These are phyloP conservation scores for Candida ponderosae DNA, from an alignment of 805 yeast genomes.

Conservation along the genomic window DNA sequence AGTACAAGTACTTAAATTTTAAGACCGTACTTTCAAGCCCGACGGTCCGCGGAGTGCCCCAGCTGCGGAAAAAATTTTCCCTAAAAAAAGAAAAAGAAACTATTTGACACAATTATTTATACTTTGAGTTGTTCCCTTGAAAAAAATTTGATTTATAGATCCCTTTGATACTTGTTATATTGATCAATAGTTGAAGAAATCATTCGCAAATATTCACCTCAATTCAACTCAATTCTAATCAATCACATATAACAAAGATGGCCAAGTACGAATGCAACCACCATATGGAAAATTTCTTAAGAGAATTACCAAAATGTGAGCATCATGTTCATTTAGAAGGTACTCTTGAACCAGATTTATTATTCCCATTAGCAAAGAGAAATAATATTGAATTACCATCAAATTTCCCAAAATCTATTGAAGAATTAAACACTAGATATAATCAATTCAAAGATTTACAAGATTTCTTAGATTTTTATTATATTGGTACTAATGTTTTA, in stretches of 20 bases:
- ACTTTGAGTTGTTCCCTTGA: too few relatives aligned
- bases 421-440: slow-evolving; percentile 52
- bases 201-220: too few relatives aligned
- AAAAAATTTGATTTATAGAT: too few relatives aligned
- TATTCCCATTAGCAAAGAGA: slow-evolving; percentile 62
- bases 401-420: slow-evolving; percentile 51
- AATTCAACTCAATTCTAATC: too few relatives aligned
- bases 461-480: slow-evolving; percentile 72
- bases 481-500: slow-evolving; percentile 75
- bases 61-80: too few relatives aligned
- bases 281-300: slow-evolving; percentile 42
- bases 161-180: too few relatives aligned
- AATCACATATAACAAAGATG: slow-evolving; percentile 3
- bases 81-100: too few relatives aligned
- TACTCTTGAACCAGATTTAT: slow-evolving; percentile 66
- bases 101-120: too few relatives aligned
- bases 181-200: too few relatives aligned
- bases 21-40: too few relatives aligned
- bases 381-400: slow-evolving; percentile 55
- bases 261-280: slow-evolving; percentile 24
- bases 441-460: slow-evolving; percentile 58
- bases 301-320: slow-evolving; percentile 78
- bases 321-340: slow-evolving; percentile 85
- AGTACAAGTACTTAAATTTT: too few relatives aligned
- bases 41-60: too few relatives aligned